Evolutionary conservation across 2,329 filamentous ascomycete genomes (phyloP), one percentile per base, ranked within the genome.

Genomic region (Fusarium pseudograminearum): DNA sequence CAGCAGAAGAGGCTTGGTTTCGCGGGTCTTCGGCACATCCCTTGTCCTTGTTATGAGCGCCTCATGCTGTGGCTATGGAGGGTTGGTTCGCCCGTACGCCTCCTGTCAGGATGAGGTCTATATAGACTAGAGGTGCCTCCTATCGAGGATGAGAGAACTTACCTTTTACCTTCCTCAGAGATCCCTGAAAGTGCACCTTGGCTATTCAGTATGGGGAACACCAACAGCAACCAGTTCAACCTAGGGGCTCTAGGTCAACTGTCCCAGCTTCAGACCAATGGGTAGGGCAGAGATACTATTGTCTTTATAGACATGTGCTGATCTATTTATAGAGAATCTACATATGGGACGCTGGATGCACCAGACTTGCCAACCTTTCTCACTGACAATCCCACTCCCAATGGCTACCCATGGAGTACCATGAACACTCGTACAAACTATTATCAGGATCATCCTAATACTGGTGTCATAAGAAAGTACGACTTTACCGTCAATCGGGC

Each of bases 391-490:
- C 83, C 85, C 22, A 73, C 84, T 4, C 83, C 83, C 1, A 79
- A 82, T 63, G 84, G 84, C 5, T 82, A 73, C 50, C 87, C 87
- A 3, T 89, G 87, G 87, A 86, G 85, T 28, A 73, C 71, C 7
- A 76, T 79, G 44, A 81, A 80, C 20, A 76, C 81, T 33, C 74
- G 74, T 8, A 86, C 83, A 56, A 86, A 88, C 74, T 86, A 86
- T 47, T 86, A 86, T 65, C 76, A 77, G 4, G 76, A 81, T 7
- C 78, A 78, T 31, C 86, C 87, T 2, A 77, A 79, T 34, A 89
- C 87, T 0, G 85, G 86, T 15, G 83, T 88, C 4, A 87, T 85
- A 24, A 80, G 87, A 14, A 80, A 80, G 40, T 89, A 88, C 67
- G 83, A 87, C 65, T 86, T 87, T 61, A 84, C 81, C 6, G 76